Percentiles rank a stretch among this genome's conserved stretches.
These are phyloP conservation scores for Schwanniomyces pseudopolymorphus DNA, from an alignment of 805 yeast genomes.

Conservation along the genomic window DNA sequence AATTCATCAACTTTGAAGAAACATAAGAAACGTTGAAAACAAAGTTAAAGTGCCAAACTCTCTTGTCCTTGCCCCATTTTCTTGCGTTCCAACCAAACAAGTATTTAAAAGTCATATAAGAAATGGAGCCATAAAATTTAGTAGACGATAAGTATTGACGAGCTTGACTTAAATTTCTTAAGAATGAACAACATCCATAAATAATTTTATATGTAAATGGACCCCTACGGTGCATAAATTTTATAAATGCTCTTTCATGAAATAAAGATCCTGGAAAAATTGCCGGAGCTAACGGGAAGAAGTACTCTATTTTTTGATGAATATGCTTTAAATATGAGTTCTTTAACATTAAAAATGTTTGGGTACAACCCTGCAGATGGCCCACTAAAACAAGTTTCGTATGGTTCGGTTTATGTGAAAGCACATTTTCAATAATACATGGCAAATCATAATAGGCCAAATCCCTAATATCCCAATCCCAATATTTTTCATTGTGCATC, in stretches of 20 bases:
- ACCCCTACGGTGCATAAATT: slow-evolving; percentile 57
- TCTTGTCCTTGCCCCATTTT: slow-evolving; percentile 62
- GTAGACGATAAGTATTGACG: slow-evolving; percentile 45
- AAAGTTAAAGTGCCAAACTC: slow-evolving; percentile 70
- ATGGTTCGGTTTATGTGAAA: slow-evolving; percentile 38
- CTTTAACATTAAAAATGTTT: slow-evolving; percentile 68
- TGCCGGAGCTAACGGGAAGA: slow-evolving; percentile 87
- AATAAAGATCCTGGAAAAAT: slow-evolving; percentile 81
- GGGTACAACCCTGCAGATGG: slow-evolving; percentile 95
- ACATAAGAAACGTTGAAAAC: slow-evolving; percentile 84
- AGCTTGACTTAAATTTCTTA: slow-evolving; percentile 69
- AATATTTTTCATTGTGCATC: slow-evolving; percentile 53
- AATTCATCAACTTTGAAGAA: slow-evolving; percentile 76
- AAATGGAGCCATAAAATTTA: slow-evolving; percentile 54
- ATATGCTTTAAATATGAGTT: slow-evolving; percentile 30
- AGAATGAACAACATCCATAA: slow-evolving; percentile 77
- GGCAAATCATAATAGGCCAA: slow-evolving; percentile 81
- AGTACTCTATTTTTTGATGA: slow-evolving; percentile 59
- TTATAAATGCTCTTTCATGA: slow-evolving; percentile 59
- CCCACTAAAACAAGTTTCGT: slow-evolving; percentile 63
- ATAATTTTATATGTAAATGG: slow-evolving; percentile 44
- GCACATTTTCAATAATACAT: slow-evolving; percentile 62
- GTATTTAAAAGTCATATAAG: slow-evolving; percentile 83
- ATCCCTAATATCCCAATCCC: slow-evolving; percentile 94
- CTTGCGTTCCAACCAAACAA: slow-evolving; percentile 84